Percentiles rank a stretch among this genome's conserved stretches.
phyloP scores from a whole-genome alignment of 2,329 filamentous ascomycete genomes.

The Colletotrichum cuscutae region DNA sequence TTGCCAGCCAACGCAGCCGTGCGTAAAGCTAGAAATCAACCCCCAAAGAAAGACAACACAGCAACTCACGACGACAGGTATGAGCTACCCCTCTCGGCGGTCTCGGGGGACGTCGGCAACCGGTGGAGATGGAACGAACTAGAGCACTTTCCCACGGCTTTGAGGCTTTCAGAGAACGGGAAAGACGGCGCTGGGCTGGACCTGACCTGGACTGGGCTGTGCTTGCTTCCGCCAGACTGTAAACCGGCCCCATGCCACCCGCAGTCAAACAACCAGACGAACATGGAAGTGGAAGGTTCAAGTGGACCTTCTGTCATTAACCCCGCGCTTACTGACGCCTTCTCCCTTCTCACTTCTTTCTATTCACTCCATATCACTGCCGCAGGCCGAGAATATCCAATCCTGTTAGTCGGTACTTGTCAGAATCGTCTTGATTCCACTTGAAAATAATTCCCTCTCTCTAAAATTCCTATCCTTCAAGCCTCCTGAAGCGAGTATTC shows the following conservation, averaged over 20 bases:
- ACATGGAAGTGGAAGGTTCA: constrained; percentile 11
- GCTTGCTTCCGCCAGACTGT: not conserved
- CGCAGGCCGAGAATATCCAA: not conserved
- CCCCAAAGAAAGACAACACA: not conserved
- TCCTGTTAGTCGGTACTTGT: not conserved
- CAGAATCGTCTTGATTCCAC: not conserved
- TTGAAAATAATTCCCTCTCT: not conserved
- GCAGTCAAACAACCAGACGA: constrained; percentile 7
- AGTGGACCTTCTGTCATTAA: constrained; percentile 2
- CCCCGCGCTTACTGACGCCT: constrained; percentile 14
- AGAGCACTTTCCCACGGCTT: not conserved
- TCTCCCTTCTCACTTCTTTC: not conserved
- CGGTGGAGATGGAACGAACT: constrained; percentile 7
- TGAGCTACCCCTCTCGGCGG: constrained; percentile 6
- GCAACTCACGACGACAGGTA: not conserved
- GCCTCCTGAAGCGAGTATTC: not conserved
- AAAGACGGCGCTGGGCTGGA: constrained; percentile 13
- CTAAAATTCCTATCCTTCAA: not conserved
- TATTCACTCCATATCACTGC: not conserved
- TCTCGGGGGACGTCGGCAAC: constrained; percentile 26
- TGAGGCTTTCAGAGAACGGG: not conserved
- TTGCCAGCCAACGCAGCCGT: not conserved
- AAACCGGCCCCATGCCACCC: not conserved
- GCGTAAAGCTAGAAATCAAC: not conserved
- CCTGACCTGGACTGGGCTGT: not conserved